Evolutionary conservation across 163 green algal species (phyloP).

Genomic region (Chloroidium sp.): DNA sequence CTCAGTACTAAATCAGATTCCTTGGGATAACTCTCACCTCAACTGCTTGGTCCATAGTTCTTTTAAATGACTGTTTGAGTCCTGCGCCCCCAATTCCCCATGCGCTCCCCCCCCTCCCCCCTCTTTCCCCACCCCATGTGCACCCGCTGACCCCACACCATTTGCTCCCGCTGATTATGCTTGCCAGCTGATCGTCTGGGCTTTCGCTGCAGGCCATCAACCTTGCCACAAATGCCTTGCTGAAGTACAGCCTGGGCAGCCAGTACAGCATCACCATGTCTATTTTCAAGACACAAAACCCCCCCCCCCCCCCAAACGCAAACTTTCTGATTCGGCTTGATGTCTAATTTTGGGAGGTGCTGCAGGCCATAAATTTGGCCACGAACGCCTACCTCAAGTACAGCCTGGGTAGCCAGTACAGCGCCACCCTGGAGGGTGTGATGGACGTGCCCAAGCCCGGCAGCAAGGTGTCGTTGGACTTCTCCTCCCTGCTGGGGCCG

Average conservation of each 20-base stretch:
- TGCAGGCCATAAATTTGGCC: constrained; percentile 42
- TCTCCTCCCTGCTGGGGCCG: constrained; percentile 66
- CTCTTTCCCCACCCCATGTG: background rate
- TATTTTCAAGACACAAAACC: no score
- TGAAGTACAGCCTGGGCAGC: constrained; percentile 27
- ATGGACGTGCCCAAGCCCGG: constrained; percentile 68
- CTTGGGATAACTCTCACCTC: no score
- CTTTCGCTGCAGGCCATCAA: constrained; percentile 30
- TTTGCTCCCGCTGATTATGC: background rate
- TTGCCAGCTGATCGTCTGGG: no score
- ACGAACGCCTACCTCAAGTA: constrained; percentile 49
- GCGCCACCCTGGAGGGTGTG: constrained; percentile 48
- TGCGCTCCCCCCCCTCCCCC: no score
- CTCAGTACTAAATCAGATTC: no score
- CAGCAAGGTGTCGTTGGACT: constrained; percentile 70
- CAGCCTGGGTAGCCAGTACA: constrained; percentile 18
- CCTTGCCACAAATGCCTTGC: constrained; percentile 50
- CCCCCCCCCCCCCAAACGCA: background rate
- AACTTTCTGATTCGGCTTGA: background rate
- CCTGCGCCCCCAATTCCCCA: no score
- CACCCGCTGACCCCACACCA: background rate
- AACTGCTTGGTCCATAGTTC: no score
- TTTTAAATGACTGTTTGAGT: no score
- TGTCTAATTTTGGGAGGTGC: no score
- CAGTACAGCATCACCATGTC: constrained; percentile 31